Conservation (phyloP, 768 basidiomycete species). For the Mycena latifolia region DNA sequence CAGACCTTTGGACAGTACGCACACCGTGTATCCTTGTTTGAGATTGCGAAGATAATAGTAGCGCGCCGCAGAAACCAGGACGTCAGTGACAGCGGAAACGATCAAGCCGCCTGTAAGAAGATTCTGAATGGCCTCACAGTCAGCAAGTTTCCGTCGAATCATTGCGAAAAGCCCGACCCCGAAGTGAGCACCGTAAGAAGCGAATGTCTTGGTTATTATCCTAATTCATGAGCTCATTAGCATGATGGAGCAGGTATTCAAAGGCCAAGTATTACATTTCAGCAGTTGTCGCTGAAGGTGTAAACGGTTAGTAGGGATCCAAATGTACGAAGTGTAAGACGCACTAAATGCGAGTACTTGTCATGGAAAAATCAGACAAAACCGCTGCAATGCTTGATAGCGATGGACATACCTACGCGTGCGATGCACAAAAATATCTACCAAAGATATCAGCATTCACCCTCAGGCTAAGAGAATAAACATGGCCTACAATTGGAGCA, state of each 20-base stretch:
- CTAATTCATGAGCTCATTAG: neutral
- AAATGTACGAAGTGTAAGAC: neutral
- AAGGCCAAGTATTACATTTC: conserved; percentile 16
- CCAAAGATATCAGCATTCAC: neutral
- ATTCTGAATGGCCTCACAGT: neutral
- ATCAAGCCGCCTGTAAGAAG: conserved; percentile 15
- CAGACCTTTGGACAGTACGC: neutral
- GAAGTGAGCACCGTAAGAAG: conserved; percentile 7
- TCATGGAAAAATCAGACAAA: neutral
- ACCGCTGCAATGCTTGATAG: neutral
- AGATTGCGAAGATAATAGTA: conserved; percentile 31
- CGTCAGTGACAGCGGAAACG: conserved; percentile 30
- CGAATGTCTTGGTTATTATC: neutral
- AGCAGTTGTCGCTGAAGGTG: conserved; percentile 12
- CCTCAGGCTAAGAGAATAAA: neutral
- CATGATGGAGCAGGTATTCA: neutral
- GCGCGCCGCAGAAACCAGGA: conserved; percentile 23
- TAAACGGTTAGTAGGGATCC: neutral
- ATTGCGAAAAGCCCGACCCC: conserved; percentile 1
- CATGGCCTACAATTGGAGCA: conserved; percentile 44
- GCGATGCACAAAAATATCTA: conserved; percentile 20
- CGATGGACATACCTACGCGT: conserved; percentile 12
- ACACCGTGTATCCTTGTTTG: conserved; percentile 30
- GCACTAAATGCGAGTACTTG: conserved; percentile 25
- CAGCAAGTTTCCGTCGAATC: neutral